phyloP scores from a whole-genome alignment of 306 rosid genomes.

The Citrullus amarus region DNA sequence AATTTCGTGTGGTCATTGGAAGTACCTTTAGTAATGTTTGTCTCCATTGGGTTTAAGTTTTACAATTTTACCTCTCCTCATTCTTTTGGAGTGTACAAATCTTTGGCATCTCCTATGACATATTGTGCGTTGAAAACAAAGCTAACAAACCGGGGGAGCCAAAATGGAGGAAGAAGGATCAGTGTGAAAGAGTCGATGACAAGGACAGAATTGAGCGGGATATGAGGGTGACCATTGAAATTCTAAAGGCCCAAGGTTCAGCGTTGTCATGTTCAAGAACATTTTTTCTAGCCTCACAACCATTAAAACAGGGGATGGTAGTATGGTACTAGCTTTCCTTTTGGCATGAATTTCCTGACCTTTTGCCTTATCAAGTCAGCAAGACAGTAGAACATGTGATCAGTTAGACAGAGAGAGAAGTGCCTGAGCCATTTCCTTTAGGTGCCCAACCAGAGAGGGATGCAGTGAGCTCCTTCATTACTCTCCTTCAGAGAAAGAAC shows the following conservation, averaged over 20 bases:
- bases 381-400: background rate
- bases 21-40: background rate
- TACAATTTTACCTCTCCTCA: background rate
- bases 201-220: background rate
- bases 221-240: background rate
- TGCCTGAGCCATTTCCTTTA: background rate
- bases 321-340: background rate
- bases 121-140: background rate
- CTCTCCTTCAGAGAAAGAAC: background rate
- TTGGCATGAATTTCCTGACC: background rate
- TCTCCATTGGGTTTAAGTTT: background rate
- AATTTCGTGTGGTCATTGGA: background rate
- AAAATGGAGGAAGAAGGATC: background rate
- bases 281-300: background rate
- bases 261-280: background rate
- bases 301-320: background rate
- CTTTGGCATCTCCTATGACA: background rate
- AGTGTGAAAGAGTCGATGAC: background rate
- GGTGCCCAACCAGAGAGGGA: background rate
- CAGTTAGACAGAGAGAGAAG: background rate
- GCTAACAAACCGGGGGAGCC: background rate
- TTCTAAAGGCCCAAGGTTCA: background rate
- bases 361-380: background rate
- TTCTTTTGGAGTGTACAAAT: background rate
- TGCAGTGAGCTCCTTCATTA: background rate